phyloP scores from a whole-genome alignment of 805 yeast genomes.

The Kazachstania martiniae region DNA sequence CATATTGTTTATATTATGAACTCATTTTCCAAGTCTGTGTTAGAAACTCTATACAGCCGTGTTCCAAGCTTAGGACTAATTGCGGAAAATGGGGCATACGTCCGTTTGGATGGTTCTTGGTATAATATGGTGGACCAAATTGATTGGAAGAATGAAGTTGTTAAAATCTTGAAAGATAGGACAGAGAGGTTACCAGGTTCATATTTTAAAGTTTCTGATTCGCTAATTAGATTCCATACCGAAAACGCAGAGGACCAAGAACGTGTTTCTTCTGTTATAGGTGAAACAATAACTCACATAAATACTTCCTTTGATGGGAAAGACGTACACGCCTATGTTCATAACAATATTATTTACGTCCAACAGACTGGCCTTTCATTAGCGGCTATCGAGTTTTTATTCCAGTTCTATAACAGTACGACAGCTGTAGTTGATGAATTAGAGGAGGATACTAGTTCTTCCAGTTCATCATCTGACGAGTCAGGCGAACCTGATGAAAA shows the following conservation, averaged over 20 bases:
- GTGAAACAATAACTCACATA: conserved; percentile 76
- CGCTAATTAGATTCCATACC: conserved; percentile 66
- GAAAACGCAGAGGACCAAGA: conserved; percentile 54
- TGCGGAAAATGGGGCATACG: conserved; percentile 84
- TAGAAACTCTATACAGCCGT: conserved; percentile 59
- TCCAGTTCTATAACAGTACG: conserved; percentile 28
- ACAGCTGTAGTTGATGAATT: conserved; percentile 8
- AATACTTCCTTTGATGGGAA: conserved; percentile 59
- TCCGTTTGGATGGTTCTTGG: conserved; percentile 53
- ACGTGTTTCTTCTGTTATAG: conserved; percentile 56
- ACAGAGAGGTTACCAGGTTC: conserved; percentile 77
- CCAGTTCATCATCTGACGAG: not conserved
- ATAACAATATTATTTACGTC: conserved; percentile 56
- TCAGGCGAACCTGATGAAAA: conserved; percentile 3
- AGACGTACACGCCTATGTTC: conserved; percentile 67
- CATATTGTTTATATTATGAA: conserved; percentile 68
- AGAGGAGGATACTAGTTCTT: not conserved
- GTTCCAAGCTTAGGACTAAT: conserved; percentile 66
- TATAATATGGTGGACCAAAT: conserved; percentile 46
- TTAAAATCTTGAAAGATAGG: conserved; percentile 26
- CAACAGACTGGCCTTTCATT: conserved; percentile 52
- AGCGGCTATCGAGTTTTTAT: conserved; percentile 45
- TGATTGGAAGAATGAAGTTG: conserved; percentile 30
- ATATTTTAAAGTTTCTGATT: conserved; percentile 59
- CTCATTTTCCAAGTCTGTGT: conserved; percentile 47